A percentile compares a stretch with the other conserved stretches of the same genome.
phyloP scores from a whole-genome alignment of 225 moss, liverwort and hornwort genomes.

The Anthoceros angustus region DNA sequence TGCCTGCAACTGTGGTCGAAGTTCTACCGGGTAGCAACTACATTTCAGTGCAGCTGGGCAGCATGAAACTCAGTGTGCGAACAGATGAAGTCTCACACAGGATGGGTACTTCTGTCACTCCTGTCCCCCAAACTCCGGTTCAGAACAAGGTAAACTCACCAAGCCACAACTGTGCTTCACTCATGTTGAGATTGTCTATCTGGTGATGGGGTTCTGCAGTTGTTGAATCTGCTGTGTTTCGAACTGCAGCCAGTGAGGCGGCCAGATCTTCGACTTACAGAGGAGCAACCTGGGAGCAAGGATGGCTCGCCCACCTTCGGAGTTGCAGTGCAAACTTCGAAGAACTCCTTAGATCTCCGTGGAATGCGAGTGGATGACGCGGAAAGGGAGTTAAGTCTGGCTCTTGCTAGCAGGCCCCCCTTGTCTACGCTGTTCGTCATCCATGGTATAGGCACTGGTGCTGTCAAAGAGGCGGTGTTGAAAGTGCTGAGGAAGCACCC shows the following conservation, averaged over 20 bases:
- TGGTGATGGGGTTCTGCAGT: background rate
- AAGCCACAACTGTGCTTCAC: background rate
- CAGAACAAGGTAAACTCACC: conserved; percentile 29
- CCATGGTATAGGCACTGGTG: conserved; percentile 91
- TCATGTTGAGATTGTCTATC: background rate
- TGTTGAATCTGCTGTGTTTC: background rate
- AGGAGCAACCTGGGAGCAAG: conserved; percentile 8
- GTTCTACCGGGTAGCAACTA: conserved; percentile 40
- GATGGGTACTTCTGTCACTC: conserved; percentile 12
- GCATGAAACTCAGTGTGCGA: conserved; percentile 82
- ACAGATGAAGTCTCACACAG: conserved; percentile 50
- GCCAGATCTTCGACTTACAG: conserved; percentile 17
- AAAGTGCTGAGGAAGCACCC: conserved; percentile 62
- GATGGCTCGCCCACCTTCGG: conserved; percentile 38
- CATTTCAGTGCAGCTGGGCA: conserved; percentile 68
- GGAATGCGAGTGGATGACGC: conserved; percentile 77
- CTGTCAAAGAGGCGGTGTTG: conserved; percentile 78
- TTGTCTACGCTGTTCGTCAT: conserved; percentile 66
- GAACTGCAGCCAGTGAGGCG: conserved; percentile 24
- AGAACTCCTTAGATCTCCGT: conserved; percentile 70
- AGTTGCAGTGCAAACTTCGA: conserved; percentile 75
- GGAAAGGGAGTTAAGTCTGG: conserved; percentile 51
- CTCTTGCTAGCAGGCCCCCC: conserved; percentile 49
- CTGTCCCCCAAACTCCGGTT: conserved; percentile 12
- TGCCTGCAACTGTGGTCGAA: conserved; percentile 57